Base-by-base conservation (phyloP, 371 early-diverging fungal genomes). In the Apophysomyces trapeziformis region DNA sequence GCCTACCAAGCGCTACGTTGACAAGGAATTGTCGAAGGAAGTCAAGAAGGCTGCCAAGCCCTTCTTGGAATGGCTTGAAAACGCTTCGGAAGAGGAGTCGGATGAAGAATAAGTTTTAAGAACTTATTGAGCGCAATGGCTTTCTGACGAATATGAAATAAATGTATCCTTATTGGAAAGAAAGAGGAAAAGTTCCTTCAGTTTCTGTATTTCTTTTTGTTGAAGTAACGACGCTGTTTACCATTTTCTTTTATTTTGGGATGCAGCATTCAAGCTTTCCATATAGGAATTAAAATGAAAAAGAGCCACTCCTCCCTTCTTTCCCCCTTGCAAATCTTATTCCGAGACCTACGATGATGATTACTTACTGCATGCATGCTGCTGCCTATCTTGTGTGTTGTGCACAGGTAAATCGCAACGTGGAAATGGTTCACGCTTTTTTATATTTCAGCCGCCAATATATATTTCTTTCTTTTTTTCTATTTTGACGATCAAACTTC, bases 1-100 rank as follows among this genome's bases (percentile, higher is more conserved):
- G 80, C 85, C 91, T 35, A 85, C 86, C 68, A 96, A 96, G 86
- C 92, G 93, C 75, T 97, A 92, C 74, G 96, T 96, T 54, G 93
- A 91, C 60, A 83, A 86, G 73, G 85, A 85, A 7, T 83, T 85
- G 58, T 84, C 87, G 73, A 92, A 93, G 85, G 86, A 88, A 57
- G 90, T 97, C 66, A 85, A 90, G 64, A 85, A 87, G 36, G 89
- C 92, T 69, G 95, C 97, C 13, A 89, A 83, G 71, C 93, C 95
- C 38, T 99, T 99, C 83, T 72, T 97, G 63, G 85, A 87, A 61
- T 98, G 99, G 99, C 83, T 98, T 21, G 85, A 87, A 58, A 86
- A 86, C 69, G 88, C 87, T 7, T 74, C 75, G 38, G 83, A 83
- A 67, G 82, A 82, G 45, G 79, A 79, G 7, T 77, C 78, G 43